phyloP scores from a whole-genome alignment of 306 rosid genomes.

The Myrica gale region DNA sequence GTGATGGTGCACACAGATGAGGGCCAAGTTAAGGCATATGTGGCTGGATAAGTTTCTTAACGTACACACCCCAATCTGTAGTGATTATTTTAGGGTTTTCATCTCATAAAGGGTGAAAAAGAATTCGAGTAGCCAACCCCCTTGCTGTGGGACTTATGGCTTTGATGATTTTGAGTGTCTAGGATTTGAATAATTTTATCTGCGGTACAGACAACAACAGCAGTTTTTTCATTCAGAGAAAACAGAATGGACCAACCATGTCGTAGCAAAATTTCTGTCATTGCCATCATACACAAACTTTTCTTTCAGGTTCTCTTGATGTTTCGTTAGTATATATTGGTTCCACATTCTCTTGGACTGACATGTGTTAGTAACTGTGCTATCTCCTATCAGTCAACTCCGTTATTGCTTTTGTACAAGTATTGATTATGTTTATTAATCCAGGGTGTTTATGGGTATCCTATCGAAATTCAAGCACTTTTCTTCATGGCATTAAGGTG shows the following conservation, averaged over 20 bases:
- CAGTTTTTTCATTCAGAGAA: constrained; percentile 5
- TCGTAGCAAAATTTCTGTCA: background rate
- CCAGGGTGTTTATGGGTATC: constrained; percentile 97
- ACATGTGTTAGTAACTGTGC: background rate
- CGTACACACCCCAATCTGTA: background rate
- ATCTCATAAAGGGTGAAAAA: background rate
- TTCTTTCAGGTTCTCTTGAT: background rate
- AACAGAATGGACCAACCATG: background rate
- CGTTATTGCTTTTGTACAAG: too few species aligned
- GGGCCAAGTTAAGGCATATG: constrained; percentile 6
- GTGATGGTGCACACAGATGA: background rate
- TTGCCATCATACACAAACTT: background rate
- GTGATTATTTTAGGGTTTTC: background rate
- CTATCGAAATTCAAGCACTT: constrained; percentile 90
- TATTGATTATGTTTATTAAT: constrained; percentile 23
- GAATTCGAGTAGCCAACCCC: background rate
- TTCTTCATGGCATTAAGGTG: constrained; percentile 96
- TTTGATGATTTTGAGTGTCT: background rate
- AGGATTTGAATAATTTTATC: background rate
- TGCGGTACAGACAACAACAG: background rate
- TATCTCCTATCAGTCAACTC: background rate
- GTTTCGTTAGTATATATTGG: constrained; percentile 6
- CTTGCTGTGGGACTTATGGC: background rate
- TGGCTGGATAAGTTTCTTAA: background rate
- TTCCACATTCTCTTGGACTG: background rate